These are phyloP conservation scores for Coemansia asiatica DNA, from an alignment of 192 early-diverging fungal genomes.

Conservation along the genomic window DNA sequence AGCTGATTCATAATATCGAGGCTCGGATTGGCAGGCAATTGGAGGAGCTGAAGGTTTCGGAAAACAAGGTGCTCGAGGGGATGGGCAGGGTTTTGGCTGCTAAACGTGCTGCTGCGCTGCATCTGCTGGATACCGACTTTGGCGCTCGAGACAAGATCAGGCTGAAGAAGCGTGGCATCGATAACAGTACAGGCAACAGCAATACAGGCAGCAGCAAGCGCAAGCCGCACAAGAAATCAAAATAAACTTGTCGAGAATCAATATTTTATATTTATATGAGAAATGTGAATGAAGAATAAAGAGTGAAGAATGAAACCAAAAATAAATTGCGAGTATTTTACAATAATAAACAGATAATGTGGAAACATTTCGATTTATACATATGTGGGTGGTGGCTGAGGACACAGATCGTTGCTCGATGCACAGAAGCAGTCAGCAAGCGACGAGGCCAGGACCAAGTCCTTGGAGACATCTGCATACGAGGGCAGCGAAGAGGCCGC, in stretches of 20 bases:
- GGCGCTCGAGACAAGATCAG: constrained; percentile 47
- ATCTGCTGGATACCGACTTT: constrained; percentile 51
- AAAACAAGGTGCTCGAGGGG: constrained; percentile 80
- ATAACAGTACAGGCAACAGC: background rate
- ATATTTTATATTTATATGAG: background rate
- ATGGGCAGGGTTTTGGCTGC: constrained; percentile 85
- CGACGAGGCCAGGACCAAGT: constrained; percentile 27
- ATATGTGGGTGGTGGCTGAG: background rate
- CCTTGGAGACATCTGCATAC: constrained; percentile 30
- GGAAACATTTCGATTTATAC: background rate
- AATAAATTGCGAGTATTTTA: no score
- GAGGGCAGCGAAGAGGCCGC: constrained; percentile 24
- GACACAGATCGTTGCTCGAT: background rate
- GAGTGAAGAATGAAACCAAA: no score
- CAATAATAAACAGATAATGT: no score
- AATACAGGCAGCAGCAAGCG: background rate
- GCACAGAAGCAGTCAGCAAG: constrained; percentile 2
- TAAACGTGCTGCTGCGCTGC: constrained; percentile 73
- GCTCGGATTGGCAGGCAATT: constrained; percentile 78
- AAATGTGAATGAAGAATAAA: background rate
- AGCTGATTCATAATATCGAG: constrained; percentile 91
- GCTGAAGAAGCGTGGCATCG: constrained; percentile 25
- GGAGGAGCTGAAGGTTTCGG: constrained; percentile 71
- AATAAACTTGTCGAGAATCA: constrained; percentile 1
- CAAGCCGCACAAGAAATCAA: constrained; percentile 2